Conservation (phyloP, 2,329 filamentous ascomycete species). For the Aspergillus sp. region DNA sequence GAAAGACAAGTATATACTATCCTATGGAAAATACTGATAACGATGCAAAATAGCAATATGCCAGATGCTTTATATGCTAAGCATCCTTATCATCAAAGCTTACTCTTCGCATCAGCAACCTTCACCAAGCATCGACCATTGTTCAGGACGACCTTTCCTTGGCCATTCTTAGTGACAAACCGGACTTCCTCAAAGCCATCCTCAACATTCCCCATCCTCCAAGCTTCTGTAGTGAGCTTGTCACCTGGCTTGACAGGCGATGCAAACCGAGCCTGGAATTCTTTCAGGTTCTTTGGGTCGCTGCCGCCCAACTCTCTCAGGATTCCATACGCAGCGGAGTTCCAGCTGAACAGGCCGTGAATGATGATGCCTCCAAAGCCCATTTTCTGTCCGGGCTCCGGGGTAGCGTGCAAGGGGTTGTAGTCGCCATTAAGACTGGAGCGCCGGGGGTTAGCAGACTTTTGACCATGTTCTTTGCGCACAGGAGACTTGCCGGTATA, state of each 20-base stretch:
- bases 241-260: constrained; percentile 76
- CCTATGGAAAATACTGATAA: background rate
- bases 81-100: constrained; percentile 43
- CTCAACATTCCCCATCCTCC: constrained; percentile 58
- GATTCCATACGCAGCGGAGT: constrained; percentile 65
- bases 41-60: background rate
- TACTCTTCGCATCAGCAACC: constrained; percentile 53
- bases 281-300: constrained; percentile 71
- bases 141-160: constrained; percentile 75
- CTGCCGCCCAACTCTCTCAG: constrained; percentile 65
- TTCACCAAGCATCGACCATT: constrained; percentile 77
- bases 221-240: constrained; percentile 71
- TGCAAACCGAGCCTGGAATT: constrained; percentile 84
- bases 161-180: constrained; percentile 68
- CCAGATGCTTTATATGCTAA: background rate
- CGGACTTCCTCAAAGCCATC: constrained; percentile 72
- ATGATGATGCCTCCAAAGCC: constrained; percentile 84
- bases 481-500: constrained; percentile 51
- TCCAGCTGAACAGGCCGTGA: constrained; percentile 84
- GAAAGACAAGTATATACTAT: background rate
- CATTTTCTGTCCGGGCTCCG: constrained; percentile 79
- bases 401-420: constrained; percentile 83
- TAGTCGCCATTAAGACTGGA: constrained; percentile 79
- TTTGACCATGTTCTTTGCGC: too few relatives aligned
- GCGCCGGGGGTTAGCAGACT: constrained; percentile 8